Evolutionary conservation across 2,329 filamentous ascomycete species (phyloP), one percentile per base, ranked within the genome.

Genomic region (Nothophaeocryptopus gaeumannii): DNA sequence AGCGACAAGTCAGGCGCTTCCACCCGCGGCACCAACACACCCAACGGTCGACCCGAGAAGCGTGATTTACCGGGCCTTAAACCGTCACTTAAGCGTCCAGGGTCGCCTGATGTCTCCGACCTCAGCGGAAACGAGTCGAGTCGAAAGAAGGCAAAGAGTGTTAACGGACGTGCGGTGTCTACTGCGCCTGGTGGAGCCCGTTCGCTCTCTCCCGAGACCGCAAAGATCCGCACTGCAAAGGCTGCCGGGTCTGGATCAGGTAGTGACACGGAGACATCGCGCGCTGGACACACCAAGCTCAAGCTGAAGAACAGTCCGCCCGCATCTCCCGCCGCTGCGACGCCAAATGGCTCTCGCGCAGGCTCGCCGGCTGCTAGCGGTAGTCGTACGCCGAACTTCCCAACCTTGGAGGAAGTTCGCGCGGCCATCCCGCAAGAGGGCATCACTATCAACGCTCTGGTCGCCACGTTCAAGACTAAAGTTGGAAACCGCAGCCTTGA

Each of bases 101-200:
- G 90, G 13, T 96, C 90, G 12, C 89, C 91, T 2, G 86, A 91
- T 57, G 78, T 88, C 30, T 96, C 90, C 2, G 92, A 97, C 67
- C 89, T 89, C 8, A 95, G 89, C 67, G 92, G 89, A 45, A 95
- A 91, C 60, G 92, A 97, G 67, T 92, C 88, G 0, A 82, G 84
- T 16, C 85, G 86, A 58, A 90, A 93, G 72, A 89, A 88, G 74
- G 67, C 70, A 32, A 75, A 74, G 61, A 57, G 47, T 31, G 38
- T 53, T n/a, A 72, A 73, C 58, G 58, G 62, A n/a, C 33, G 48
- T 32, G 51, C 81, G 80, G 35, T 56, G 29, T 48, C 58, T 30
- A 53, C 49, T 37, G 47, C 47, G 9, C 39, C 53, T 9, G 57
- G 57, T 35, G 54, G 50, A 32, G 58, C 48, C 51, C 58, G 61